A percentile compares a stretch with the other conserved stretches of the same genome.
phyloP scores from a whole-genome alignment of 1,139 yeast species.

The Pichia kudriavzevii region DNA sequence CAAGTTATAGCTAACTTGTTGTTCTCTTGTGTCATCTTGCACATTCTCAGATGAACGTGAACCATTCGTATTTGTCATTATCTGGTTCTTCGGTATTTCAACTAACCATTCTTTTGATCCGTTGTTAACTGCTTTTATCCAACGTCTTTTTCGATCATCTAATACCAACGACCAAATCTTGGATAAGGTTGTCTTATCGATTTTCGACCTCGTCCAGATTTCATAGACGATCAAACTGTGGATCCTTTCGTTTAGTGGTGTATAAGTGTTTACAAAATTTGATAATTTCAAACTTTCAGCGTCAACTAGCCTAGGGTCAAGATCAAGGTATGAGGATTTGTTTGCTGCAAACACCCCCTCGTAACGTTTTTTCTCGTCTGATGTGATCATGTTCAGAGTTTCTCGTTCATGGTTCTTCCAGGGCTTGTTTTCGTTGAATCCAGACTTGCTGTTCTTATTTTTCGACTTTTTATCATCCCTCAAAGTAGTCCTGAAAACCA shows the following conservation, averaged over 20 bases:
- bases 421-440: slow-evolving; percentile 84
- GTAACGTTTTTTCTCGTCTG: slow-evolving; percentile 74
- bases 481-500: slow-evolving; percentile 59
- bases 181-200: slow-evolving; percentile 55
- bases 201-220: slow-evolving; percentile 71
- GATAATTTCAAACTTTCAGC: slow-evolving; percentile 2
- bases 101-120: slow-evolving; percentile 7
- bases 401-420: slow-evolving; percentile 79
- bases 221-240: slow-evolving; percentile 66
- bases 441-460: slow-evolving; percentile 34
- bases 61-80: too few species aligned
- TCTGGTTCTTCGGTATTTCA: too few species aligned
- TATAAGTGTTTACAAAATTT: slow-evolving; percentile 12
- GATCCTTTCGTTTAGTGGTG: slow-evolving; percentile 25
- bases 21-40: slow-evolving; percentile 1
- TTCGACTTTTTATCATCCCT: slow-evolving; percentile 37
- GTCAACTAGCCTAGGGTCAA: slow-evolving; percentile 11
- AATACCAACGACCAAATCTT: slow-evolving; percentile 73
- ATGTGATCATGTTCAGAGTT: slow-evolving; percentile 45
- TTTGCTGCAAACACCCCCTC: slow-evolving; percentile 94
- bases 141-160: slow-evolving; percentile 44
- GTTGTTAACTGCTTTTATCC: slow-evolving; percentile 6
- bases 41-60: neutral
- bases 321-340: slow-evolving; percentile 39
- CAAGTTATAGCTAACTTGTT: neutral